Conservation (phyloP, 2,329 filamentous ascomycete species). For the Knufia fluminis region DNA sequence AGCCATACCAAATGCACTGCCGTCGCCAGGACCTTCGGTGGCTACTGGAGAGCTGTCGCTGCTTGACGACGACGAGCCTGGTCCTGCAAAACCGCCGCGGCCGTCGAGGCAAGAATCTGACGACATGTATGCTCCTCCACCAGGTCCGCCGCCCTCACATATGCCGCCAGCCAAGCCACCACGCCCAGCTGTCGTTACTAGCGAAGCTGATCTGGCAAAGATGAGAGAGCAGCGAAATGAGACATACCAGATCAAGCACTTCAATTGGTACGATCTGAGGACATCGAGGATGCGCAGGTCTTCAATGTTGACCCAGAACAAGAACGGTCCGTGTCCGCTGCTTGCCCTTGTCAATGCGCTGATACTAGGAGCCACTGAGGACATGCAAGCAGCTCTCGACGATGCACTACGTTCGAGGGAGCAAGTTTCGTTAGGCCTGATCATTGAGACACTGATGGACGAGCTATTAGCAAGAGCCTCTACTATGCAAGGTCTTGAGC, state of each 20-base stretch:
- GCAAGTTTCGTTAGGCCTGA: slow-evolving; percentile 73
- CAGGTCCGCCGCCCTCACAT: slow-evolving; percentile 9
- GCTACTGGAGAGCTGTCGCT: slow-evolving; percentile 14
- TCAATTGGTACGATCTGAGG: slow-evolving; percentile 68
- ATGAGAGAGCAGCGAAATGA: slow-evolving; percentile 49
- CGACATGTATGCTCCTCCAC: slow-evolving; percentile 8
- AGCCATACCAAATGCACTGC: neutral
- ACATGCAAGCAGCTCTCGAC: slow-evolving; percentile 60
- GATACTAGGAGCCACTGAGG: slow-evolving; percentile 66
- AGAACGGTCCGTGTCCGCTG: slow-evolving; percentile 87
- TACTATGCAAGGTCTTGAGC: slow-evolving; percentile 42
- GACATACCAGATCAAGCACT: slow-evolving; percentile 87
- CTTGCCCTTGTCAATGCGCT: slow-evolving; percentile 90
- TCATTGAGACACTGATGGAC: slow-evolving; percentile 85
- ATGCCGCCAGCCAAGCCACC: slow-evolving; percentile 17
- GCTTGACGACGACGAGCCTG: slow-evolving; percentile 17
- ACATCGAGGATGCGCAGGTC: slow-evolving; percentile 60
- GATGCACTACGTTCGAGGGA: slow-evolving; percentile 71
- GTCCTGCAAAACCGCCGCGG: slow-evolving; percentile 13
- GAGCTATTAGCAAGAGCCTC: slow-evolving; percentile 75
- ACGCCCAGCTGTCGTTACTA: slow-evolving; percentile 17
- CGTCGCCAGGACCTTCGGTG: neutral
- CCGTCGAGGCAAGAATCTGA: slow-evolving; percentile 8
- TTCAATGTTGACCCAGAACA: slow-evolving; percentile 84
- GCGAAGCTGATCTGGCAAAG: slow-evolving; percentile 27